Evolutionary conservation across 2,329 filamentous ascomycete genomes (phyloP).

Genomic region (Bipolaris victoriae): DNA sequence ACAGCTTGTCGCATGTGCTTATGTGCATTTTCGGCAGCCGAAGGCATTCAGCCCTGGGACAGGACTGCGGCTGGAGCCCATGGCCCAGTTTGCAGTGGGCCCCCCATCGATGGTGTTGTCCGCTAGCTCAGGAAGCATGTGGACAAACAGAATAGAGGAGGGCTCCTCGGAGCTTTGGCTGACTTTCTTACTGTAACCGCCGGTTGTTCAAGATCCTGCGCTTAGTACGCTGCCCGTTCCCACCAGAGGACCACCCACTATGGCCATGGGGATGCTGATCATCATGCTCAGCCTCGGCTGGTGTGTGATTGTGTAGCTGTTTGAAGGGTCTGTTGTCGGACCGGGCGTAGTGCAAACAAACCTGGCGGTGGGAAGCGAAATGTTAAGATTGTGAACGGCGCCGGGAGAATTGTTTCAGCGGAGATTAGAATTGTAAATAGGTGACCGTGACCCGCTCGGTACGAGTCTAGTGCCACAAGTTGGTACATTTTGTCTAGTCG

Average conservation of each 20-base stretch:
- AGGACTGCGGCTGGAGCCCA: slow-evolving; percentile 11
- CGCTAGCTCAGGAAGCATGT: slow-evolving; percentile 13
- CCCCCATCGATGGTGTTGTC: slow-evolving; percentile 13
- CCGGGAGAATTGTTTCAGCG: slow-evolving; percentile 29
- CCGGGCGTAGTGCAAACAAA: slow-evolving; percentile 11
- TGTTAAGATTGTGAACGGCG: slow-evolving; percentile 13
- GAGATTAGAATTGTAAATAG: slow-evolving; percentile 20
- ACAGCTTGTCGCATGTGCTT: slow-evolving; percentile 1
- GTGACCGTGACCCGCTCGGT: slow-evolving; percentile 19
- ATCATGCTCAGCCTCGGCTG: slow-evolving; percentile 20
- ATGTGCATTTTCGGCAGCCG: slow-evolving; percentile 17
- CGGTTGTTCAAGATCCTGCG: slow-evolving; percentile 12
- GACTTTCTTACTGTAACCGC: slow-evolving; percentile 10
- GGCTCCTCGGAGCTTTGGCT: slow-evolving; percentile 6
- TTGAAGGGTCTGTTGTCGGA: slow-evolving; percentile 17
- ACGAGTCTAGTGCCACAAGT: slow-evolving; percentile 8
- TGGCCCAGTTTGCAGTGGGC: slow-evolving; percentile 5
- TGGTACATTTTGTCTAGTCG: slow-evolving; percentile 6
- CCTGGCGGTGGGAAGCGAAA: slow-evolving; percentile 20
- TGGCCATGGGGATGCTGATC: slow-evolving; percentile 1
- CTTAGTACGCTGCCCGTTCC: neutral
- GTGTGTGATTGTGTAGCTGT: neutral
- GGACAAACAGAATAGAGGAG: slow-evolving; percentile 9
- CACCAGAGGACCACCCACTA: neutral
- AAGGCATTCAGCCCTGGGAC: slow-evolving; percentile 12